Conservation (phyloP, 208 protist species). For the Leishmania amazonensis region DNA sequence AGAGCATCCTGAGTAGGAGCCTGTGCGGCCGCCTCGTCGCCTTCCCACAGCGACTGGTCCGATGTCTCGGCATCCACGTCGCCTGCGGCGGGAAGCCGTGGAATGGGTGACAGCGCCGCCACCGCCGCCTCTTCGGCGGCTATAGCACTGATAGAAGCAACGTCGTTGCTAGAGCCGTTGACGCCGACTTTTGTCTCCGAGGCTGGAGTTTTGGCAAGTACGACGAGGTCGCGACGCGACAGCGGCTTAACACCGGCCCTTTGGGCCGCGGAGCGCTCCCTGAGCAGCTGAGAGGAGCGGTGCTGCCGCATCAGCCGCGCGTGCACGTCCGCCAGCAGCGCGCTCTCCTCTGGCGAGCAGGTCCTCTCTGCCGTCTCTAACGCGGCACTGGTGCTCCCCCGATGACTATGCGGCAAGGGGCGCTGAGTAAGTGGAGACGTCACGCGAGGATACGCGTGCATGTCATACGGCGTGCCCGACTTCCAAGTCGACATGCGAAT, state of each 20-base stretch:
- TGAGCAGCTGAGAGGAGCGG: slow-evolving; percentile 3
- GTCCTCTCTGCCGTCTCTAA: slow-evolving; percentile 1
- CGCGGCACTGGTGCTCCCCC: background rate
- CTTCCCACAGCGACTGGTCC: slow-evolving; percentile 1
- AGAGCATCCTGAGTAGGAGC: slow-evolving; percentile 20
- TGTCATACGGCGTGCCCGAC: background rate
- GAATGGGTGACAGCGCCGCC: slow-evolving; percentile 26
- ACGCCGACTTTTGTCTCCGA: background rate
- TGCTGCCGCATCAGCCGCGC: slow-evolving; percentile 16
- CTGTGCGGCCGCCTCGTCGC: background rate
- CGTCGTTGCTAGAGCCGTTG: background rate
- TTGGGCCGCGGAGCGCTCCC: background rate
- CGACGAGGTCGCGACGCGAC: background rate
- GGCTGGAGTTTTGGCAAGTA: background rate
- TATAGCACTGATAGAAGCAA: background rate
- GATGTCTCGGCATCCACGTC: slow-evolving; percentile 7
- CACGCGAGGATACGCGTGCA: background rate
- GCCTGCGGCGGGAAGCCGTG: slow-evolving; percentile 2
- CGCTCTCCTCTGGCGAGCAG: slow-evolving; percentile 20
- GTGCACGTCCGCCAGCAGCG: slow-evolving; percentile 24
- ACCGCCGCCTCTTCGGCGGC: slow-evolving; percentile 14
- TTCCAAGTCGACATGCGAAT: background rate
- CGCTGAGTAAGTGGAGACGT: background rate
- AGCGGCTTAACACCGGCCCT: background rate
- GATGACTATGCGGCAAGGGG: background rate